phyloP scores from a whole-genome alignment of 192 early-diverging fungal species.

The Coemansia sp. region DNA sequence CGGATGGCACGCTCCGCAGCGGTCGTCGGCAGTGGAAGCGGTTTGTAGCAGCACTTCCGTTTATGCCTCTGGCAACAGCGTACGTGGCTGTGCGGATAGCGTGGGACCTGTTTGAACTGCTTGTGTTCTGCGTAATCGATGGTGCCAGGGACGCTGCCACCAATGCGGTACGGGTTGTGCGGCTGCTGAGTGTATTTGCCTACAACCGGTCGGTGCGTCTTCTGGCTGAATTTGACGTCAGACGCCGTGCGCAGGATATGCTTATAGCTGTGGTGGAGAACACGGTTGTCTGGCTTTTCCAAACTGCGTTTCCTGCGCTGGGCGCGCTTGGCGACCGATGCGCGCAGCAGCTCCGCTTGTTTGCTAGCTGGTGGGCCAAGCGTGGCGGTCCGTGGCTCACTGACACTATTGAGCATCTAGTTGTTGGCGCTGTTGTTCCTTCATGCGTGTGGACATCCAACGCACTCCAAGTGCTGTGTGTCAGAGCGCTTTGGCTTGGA shows the following conservation, averaged over 20 bases:
- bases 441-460: not conserved
- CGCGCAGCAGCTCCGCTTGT: not conserved
- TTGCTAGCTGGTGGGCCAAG: constrained; percentile 32
- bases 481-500: constrained; percentile 23
- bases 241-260: constrained; percentile 10
- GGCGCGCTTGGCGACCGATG: constrained; percentile 6
- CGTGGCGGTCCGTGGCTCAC: constrained; percentile 22
- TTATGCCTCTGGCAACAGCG: constrained; percentile 46
- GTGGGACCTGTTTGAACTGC: constrained; percentile 46
- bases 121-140: constrained; percentile 45
- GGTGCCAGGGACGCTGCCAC: not conserved
- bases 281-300: constrained; percentile 38
- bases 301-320: constrained; percentile 20
- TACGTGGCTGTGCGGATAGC: constrained; percentile 33
- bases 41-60: constrained; percentile 40
- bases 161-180: not conserved
- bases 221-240: constrained; percentile 9
- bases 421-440: constrained; percentile 25
- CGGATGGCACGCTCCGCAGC: not conserved
- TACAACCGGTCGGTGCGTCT: constrained; percentile 1
- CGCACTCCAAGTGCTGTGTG: not conserved
- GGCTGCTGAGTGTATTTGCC: not conserved
- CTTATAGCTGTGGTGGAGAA: constrained; percentile 25
- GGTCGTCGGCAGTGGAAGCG: constrained; percentile 29
- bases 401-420: constrained; percentile 22